A percentile compares a stretch with the other conserved stretches of the same genome.
Evolutionary conservation across 1,284 basidiomycete genomes (phyloP).

Genomic region (Termitomyces sp.): DNA sequence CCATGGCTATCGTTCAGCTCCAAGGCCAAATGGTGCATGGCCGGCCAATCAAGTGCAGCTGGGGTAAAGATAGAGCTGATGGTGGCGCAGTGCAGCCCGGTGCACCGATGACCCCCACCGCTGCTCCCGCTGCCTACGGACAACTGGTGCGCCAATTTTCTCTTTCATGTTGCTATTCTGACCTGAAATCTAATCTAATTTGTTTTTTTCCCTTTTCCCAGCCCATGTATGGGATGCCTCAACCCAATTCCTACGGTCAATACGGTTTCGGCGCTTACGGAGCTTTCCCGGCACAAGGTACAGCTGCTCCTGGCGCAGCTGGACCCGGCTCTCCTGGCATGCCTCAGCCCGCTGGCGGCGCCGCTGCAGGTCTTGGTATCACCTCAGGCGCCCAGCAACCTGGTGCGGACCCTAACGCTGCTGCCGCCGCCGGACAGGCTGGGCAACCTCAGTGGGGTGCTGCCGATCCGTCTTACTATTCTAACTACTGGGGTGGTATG

Average conservation of each 20-base stretch:
- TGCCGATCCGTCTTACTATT: conserved; percentile 72
- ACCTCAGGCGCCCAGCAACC: conserved; percentile 48
- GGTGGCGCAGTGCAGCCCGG: conserved; percentile 52
- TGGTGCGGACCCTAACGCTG: conserved; percentile 50
- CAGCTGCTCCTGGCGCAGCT: conserved; percentile 42
- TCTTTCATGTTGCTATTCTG: conserved; percentile 8
- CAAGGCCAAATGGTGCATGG: conserved; percentile 96
- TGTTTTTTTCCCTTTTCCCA: too few species aligned
- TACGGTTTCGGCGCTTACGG: conserved; percentile 73
- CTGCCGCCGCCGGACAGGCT: conserved; percentile 48
- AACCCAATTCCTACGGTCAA: conserved; percentile 73
- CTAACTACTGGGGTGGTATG: conserved; percentile 80
- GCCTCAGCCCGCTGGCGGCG: conserved; percentile 52
- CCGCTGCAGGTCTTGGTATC: conserved; percentile 51
- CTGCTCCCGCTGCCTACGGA: conserved; percentile 64
- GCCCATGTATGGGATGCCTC: conserved; percentile 86
- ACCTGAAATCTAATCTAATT: background rate
- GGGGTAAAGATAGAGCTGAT: conserved; percentile 93
- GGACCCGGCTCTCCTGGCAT: conserved; percentile 62
- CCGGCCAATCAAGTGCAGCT: conserved; percentile 93
- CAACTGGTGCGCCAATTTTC: conserved; percentile 54
- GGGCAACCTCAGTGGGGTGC: conserved; percentile 69
- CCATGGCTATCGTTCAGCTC: conserved; percentile 93
- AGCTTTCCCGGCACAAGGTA: conserved; percentile 60
- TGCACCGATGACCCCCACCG: conserved; percentile 59